Evolutionary conservation across 495 filamentous ascomycete species (phyloP), one percentile per base, ranked within the genome.

Genomic region (Penicillium herquei): DNA sequence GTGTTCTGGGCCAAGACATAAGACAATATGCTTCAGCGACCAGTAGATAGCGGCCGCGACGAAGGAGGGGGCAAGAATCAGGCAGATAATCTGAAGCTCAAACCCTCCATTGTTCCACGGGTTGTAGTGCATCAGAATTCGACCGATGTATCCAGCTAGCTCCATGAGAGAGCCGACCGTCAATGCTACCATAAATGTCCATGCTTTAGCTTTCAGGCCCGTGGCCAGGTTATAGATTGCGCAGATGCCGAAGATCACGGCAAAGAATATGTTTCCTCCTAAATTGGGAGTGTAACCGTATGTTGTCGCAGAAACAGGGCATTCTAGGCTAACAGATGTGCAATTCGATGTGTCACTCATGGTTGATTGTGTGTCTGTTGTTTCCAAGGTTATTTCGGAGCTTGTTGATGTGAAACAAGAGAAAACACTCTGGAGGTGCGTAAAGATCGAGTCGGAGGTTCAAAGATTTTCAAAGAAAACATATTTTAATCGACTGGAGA

Each of bases 271-370:
- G 66, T 86, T 87, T 41, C 78, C 82, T 41, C 78, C 83, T 7
- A 82, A 70, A 58, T 78, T 84, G 2, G 87, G 87, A 51, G 80
- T 81, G 70, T 89, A 89, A 32, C 86, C 86, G 58, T 87, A 80
- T 16, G 83, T 87, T 4, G 85, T 86, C 1, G 73, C 75, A 42
- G 78, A 54, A 44, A 87, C 82, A 1, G 83, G 81, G 57, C 87
- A 90, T 3, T 51, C 17, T 0, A 70, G 58, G 35, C 70, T 62
- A 31, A 88, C 77, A 13, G 8, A 2, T 13, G 34, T 37, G 34
- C 34, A 37, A 37, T 37, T 26, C 21, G 21, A 26, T 26, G 21
- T 26, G 21, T 26, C 21, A 4, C 21, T 26, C 21, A 26, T 26
- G 21, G 21, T 4, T 2, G 21, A 26, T 26, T 26, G 21, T 26